phyloP scores from a whole-genome alignment of 805 yeast genomes.

The Lachancea kluyveri region DNA sequence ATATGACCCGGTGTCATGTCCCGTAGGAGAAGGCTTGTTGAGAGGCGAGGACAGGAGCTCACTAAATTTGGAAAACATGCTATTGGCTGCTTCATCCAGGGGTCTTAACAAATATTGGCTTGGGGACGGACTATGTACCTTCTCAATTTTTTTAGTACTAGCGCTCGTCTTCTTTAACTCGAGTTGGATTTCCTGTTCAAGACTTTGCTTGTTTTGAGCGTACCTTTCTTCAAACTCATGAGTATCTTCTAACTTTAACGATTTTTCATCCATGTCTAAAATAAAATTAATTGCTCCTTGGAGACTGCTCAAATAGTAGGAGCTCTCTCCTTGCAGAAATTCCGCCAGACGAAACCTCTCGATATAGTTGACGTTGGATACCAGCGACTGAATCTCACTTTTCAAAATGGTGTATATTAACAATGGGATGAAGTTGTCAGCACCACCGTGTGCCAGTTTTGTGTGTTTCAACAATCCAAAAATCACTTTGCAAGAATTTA shows the following conservation, averaged over 20 bases:
- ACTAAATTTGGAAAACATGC: conserved; percentile 18
- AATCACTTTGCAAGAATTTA: conserved; percentile 88
- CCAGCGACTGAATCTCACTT: conserved; percentile 57
- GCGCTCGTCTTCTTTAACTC: conserved; percentile 11
- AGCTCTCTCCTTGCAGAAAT: conserved; percentile 79
- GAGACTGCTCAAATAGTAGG: conserved; percentile 85
- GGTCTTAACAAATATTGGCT: conserved; percentile 19
- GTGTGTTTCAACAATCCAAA: conserved; percentile 75
- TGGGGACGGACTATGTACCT: conserved; percentile 7
- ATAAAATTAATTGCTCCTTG: conserved; percentile 85
- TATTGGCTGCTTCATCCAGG: conserved; percentile 23
- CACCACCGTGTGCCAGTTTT: conserved; percentile 65
- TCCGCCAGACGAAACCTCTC: conserved; percentile 75
- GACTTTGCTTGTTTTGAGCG: conserved; percentile 37
- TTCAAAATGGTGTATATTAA: conserved; percentile 72
- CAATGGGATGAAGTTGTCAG: conserved; percentile 90
- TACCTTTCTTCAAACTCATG: conserved; percentile 50
- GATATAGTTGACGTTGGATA: conserved; percentile 76
- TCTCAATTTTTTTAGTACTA: background rate
- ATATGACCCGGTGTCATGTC: too few species aligned
- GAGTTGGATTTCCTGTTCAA: conserved; percentile 22
- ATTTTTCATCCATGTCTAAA: conserved; percentile 47
- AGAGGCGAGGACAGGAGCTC: conserved; percentile 18
- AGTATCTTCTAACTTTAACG: conserved; percentile 54
- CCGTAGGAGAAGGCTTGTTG: conserved; percentile 4